Conservation (phyloP, 139 green algal species). For the Closterium sp. region DNA sequence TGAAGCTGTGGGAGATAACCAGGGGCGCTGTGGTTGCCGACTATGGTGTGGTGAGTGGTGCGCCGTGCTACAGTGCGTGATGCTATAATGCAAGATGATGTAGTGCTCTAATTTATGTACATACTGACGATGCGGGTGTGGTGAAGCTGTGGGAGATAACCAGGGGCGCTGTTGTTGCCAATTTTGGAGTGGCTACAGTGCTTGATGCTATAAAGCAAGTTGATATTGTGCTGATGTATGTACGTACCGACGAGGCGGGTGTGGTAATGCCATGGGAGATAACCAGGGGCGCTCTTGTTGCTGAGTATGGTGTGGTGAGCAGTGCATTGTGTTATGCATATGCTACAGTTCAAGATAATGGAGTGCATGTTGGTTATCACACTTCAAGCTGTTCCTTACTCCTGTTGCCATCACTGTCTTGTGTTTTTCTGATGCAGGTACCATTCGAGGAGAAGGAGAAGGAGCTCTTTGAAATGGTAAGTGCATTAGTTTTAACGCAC, state of each 20-base stretch:
- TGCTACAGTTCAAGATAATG: too few species aligned
- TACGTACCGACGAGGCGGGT: too few species aligned
- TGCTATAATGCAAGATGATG: background rate
- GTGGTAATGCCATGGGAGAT: too few species aligned
- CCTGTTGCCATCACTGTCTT: constrained; percentile 31
- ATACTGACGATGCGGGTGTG: constrained; percentile 17
- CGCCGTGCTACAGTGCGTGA: background rate
- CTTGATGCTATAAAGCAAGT: background rate
- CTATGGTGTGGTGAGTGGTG: constrained; percentile 46
- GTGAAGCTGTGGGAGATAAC: constrained; percentile 61
- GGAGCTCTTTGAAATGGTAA: constrained; percentile 67
- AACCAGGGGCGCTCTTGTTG: too few species aligned
- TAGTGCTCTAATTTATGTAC: too few species aligned
- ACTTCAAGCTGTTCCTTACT: too few species aligned
- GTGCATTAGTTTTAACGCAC: too few species aligned
- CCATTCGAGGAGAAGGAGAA: constrained; percentile 55
- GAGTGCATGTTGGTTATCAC: too few species aligned
- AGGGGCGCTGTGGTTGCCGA: constrained; percentile 52
- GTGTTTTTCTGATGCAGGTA: constrained; percentile 28
- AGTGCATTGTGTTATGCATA: too few species aligned
- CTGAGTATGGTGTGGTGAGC: too few species aligned
- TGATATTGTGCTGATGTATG: background rate
- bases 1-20: constrained; percentile 60
- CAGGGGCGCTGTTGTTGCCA: constrained; percentile 51
- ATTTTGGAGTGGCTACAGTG: constrained; percentile 47